Conservation (phyloP, 2,329 filamentous ascomycete species). For the Zelopaecilomyces penicillatus region DNA sequence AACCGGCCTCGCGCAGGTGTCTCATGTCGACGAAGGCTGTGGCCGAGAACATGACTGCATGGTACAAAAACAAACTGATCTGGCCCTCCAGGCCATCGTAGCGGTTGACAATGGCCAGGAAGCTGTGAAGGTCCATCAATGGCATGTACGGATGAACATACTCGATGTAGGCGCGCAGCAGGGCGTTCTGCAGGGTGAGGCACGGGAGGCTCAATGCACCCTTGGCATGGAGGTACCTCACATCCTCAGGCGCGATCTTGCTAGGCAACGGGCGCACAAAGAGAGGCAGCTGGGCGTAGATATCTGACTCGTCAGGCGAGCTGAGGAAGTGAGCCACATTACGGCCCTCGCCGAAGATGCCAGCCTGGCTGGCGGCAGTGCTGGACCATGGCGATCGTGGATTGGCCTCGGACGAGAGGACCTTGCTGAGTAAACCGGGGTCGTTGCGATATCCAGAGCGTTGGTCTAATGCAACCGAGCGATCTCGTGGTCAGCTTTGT, state of each 20-base stretch:
- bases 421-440: slow-evolving; percentile 18
- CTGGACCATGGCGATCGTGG: slow-evolving; percentile 12
- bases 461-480: slow-evolving; percentile 21
- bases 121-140: slow-evolving; percentile 60
- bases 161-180: slow-evolving; percentile 75
- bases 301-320: slow-evolving; percentile 40
- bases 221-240: slow-evolving; percentile 75
- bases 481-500: slow-evolving; percentile 25
- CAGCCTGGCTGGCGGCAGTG: slow-evolving; percentile 15
- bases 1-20: slow-evolving; percentile 68
- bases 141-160: slow-evolving; percentile 95
- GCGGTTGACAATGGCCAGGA: slow-evolving; percentile 52
- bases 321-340: slow-evolving; percentile 32
- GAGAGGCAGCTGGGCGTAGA: slow-evolving; percentile 42
- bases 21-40: slow-evolving; percentile 81
- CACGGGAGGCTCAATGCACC: slow-evolving; percentile 73
- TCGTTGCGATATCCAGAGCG: slow-evolving; percentile 27
- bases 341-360: slow-evolving; percentile 30
- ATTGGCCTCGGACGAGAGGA: slow-evolving; percentile 12
- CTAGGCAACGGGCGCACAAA: slow-evolving; percentile 75
- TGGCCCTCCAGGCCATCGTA: slow-evolving; percentile 62
- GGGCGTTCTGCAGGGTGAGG: slow-evolving; percentile 62
- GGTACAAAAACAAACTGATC: slow-evolving; percentile 80
- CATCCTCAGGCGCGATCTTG: slow-evolving; percentile 71
- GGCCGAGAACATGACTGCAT: slow-evolving; percentile 90